phyloP scores from a whole-genome alignment of 768 basidiomycete genomes.

The Pholiota conissans region DNA sequence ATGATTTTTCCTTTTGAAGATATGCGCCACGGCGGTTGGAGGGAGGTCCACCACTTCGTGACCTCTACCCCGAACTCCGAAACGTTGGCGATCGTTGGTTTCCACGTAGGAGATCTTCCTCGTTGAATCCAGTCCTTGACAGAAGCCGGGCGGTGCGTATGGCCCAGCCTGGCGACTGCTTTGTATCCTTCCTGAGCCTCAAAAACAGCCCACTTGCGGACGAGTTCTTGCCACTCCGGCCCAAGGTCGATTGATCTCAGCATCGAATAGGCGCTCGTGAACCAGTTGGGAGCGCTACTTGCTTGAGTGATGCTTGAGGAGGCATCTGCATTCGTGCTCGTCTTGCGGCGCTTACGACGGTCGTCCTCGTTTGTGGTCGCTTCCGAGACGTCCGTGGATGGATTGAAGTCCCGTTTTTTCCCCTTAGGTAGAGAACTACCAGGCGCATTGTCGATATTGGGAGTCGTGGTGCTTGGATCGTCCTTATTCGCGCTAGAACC shows the following conservation, averaged over 20 bases:
- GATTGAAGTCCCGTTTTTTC: too few relatives aligned
- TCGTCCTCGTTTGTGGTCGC: too few relatives aligned
- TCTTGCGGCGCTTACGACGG: too few relatives aligned
- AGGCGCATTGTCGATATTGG: too few relatives aligned
- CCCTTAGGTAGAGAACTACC: too few relatives aligned
- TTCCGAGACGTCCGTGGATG: too few relatives aligned
- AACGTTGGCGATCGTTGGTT: neutral
- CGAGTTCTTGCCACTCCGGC: neutral
- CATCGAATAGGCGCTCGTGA: slow-evolving; percentile 1
- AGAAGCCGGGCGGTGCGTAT: neutral
- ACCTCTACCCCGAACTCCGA: neutral
- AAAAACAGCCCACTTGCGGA: neutral
- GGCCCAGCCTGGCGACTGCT: neutral
- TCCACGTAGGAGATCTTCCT: neutral
- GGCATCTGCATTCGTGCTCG: too few relatives aligned
- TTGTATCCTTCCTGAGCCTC: neutral
- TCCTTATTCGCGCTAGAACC: too few relatives aligned
- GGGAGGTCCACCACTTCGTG: neutral
- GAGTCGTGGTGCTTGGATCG: too few relatives aligned
- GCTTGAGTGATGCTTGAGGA: too few relatives aligned
- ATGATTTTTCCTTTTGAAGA: neutral
- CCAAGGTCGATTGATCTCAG: neutral
- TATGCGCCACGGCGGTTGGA: neutral
- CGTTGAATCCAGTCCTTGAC: slow-evolving; percentile 3
- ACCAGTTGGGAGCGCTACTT: slow-evolving; percentile 1